Evolutionary conservation across 1,139 yeast genomes (phyloP), one percentile per base, ranked within the genome.

Genomic region (Geotrichum candidum): DNA sequence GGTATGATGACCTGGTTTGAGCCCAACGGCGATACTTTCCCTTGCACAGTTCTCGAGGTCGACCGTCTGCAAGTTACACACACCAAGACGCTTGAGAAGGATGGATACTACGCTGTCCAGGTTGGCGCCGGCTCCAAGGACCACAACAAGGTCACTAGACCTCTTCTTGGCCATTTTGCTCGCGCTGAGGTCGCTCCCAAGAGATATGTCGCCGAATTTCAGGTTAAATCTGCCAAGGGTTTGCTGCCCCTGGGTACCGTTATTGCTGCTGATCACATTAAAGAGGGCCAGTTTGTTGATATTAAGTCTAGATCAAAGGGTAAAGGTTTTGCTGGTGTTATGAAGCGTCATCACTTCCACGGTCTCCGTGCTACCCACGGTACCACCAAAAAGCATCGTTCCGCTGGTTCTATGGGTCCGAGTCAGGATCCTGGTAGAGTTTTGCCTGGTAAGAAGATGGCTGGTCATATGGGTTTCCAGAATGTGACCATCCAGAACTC

Each of bases 291-390:
- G 73, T 82, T 79, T 65, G 94, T 94, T 33, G 99, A 94, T 72
- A 78, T 90, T 59, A 82, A 85, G 70, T 88, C 92, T 15, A 80
- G 82, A 25, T 81, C 95, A 57, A 94, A 91, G 75, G 99, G 99
- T 77, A 94, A 95, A 77, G 99, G 99, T 18, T 90, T 90, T 74
- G 91, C 94, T 25, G 99, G 99, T 84, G 99, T 94, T 25, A 94
- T 94, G 97, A 94, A 94, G 75, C 85, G 97, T 77, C 88, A 88
- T 80, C 89, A 90, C n/a, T 94, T 94, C 77, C 80, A 79, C 60
- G 99, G 99, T 80, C 84, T 90, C 74, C 83, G 84, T 58, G 98
- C 98, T 6, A 82, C 97, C 0, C 99, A 94, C 76, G 99, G 99
- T 88, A 94, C 90, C 53, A 90, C 99, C 45, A 80, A 83, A 63